A percentile compares a stretch with the other conserved stretches of the same genome.
These are phyloP conservation scores for Sporothrix luriei DNA, from an alignment of 2,329 filamentous ascomycete species.

Conservation along the genomic window DNA sequence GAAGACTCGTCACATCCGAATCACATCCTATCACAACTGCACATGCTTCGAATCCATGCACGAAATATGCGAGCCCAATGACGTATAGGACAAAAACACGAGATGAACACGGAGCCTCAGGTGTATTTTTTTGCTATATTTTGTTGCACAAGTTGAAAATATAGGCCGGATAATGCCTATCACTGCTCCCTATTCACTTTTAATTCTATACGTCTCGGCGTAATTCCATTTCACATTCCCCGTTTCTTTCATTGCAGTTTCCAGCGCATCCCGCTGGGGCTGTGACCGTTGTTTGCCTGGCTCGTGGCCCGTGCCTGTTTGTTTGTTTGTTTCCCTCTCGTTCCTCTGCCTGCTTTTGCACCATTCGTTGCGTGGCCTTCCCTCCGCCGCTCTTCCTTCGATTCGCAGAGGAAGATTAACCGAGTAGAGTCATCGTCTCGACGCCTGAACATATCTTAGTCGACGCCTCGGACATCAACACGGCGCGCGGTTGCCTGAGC, in stretches of 20 bases:
- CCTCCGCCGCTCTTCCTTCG: background rate
- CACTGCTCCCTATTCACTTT: background rate
- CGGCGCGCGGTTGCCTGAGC: background rate
- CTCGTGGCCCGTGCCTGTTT: background rate
- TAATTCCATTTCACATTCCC: background rate
- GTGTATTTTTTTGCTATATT: background rate
- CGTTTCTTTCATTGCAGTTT: background rate
- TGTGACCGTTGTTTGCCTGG: background rate
- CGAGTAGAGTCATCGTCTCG: background rate
- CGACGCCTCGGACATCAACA: slow-evolving; percentile 19
- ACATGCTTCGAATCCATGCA: background rate
- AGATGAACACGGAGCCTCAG: no score
- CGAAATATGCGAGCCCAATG: background rate
- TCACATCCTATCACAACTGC: background rate
- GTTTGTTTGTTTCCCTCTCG: background rate
- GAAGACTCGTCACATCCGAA: background rate
- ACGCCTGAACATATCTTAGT: background rate
- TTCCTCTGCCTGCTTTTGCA: background rate
- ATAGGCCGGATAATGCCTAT: background rate
- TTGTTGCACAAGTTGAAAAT: background rate
- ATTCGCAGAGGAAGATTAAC: background rate
- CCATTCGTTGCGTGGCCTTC: background rate
- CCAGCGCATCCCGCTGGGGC: background rate
- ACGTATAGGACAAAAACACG: background rate
- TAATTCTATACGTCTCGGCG: background rate